Evolutionary conservation across 2,329 filamentous ascomycete species (phyloP), one percentile per base, ranked within the genome.

Genomic region (Periconia sp.): DNA sequence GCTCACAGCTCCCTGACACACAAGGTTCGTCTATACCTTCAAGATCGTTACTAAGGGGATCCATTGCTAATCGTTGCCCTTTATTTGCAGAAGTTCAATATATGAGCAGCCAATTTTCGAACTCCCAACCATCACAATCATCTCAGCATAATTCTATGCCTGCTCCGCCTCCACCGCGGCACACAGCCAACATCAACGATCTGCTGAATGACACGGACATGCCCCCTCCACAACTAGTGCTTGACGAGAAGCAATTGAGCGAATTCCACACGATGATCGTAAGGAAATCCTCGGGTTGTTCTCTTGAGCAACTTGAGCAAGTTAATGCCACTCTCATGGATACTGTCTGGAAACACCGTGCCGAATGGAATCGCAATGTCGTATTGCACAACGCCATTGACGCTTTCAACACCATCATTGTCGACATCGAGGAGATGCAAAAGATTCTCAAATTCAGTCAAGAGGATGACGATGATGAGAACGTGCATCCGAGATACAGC

Each of bases 271-370:
- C 79, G 0, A 79, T 85, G 37, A 77, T 96, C 33, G 86, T 87
- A 0, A 76, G 82, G 27, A 79, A 81, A 43, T 93, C 90, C 1
- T 87, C 85, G 18, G 91, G 90, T 1, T 90, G 90, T 71, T 90
- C 88, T 0, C 90, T 99, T 49, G 94, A 99, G 76, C 93, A 99
- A 73, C 79, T 99, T 18, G 93, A 97, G 78, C 93, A 97, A 74
- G 87, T 97, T 70, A 92, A 92, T 71, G 88, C 92, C 8, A 86
- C 88, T 61, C 79, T 97, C 58, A 97, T 97, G 93, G 89, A 93
- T 56, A 85, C 87, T 58, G 83, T 97, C 43, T 99, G 94, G 94
- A 82, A 81, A 56, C 83, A 83, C 55, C 83, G 92, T 47, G 82
- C 85, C 45, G 87, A 95, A 66, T 94, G 90, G 85, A 94, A 99